Evolutionary conservation across 352 stramenopile genomes (phyloP).

Genomic region (Paralagenidium karlingii): DNA sequence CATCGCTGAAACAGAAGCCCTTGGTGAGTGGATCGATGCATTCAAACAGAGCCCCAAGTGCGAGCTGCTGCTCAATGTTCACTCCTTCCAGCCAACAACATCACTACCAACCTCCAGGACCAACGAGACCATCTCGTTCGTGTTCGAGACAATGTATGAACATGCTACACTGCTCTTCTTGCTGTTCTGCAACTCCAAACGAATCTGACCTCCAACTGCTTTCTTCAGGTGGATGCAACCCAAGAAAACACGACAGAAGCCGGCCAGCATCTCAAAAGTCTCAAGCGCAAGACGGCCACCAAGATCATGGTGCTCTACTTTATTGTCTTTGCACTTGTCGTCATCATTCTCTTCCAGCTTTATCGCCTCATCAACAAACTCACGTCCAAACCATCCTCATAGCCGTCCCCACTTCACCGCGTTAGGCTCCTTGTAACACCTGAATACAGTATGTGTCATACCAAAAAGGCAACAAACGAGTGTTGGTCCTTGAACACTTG

Average conservation of each 20-base stretch:
- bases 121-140: conserved; percentile 69
- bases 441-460: not conserved
- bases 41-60: no score
- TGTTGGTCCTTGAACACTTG: no score
- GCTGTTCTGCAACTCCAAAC: not conserved
- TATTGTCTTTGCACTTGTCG: conserved; percentile 55
- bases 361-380: conserved; percentile 58
- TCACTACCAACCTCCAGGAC: conserved; percentile 40
- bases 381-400: no score
- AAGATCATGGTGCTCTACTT: conserved; percentile 71
- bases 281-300: conserved; percentile 68
- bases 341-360: conserved; percentile 35
- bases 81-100: conserved; percentile 28
- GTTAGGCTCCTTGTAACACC: not conserved
- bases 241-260: conserved; percentile 64
- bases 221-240: conserved; percentile 37
- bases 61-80: not conserved
- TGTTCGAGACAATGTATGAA: conserved; percentile 57
- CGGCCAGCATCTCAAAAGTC: conserved; percentile 48
- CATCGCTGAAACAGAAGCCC: conserved; percentile 54
- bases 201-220: not conserved
- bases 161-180: not conserved
- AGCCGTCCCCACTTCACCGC: no score
- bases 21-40: conserved; percentile 11
- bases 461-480: no score